phyloP scores from a whole-genome alignment of 108 stramenopile genomes.

The Cyclotella sp. region DNA sequence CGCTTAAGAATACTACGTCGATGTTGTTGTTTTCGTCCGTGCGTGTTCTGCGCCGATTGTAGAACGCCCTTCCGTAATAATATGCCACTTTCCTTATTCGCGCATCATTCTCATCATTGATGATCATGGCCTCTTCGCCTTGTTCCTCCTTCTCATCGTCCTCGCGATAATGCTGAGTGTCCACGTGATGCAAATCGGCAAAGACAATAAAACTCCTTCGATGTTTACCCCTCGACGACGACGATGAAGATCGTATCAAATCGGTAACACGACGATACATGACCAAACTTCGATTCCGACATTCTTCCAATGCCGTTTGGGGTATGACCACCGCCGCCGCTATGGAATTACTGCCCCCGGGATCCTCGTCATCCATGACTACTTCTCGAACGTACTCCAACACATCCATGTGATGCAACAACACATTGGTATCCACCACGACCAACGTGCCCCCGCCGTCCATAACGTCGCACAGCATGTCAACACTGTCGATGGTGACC shows the following conservation, averaged over 20 bases:
- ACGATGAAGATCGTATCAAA: conserved; percentile 55
- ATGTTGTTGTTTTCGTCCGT: conserved; percentile 25
- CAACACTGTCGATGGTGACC: conserved; percentile 54
- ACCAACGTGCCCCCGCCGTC: conserved; percentile 45
- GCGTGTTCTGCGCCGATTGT: conserved; percentile 12
- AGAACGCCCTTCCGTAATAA: conserved; percentile 63
- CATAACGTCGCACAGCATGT: conserved; percentile 45
- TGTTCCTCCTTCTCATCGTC: conserved; percentile 34
- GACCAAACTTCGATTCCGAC: conserved; percentile 69
- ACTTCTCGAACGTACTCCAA: conserved; percentile 65
- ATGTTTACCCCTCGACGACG: conserved; percentile 25
- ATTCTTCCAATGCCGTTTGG: conserved; percentile 82
- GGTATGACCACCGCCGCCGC: conserved; percentile 83
- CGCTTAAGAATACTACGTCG: conserved; percentile 79
- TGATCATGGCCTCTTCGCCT: conserved; percentile 14
- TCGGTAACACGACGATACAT: conserved; percentile 82
- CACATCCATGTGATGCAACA: conserved; percentile 88
- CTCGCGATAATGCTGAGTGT: conserved; percentile 52
- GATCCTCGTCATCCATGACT: conserved; percentile 1
- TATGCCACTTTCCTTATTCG: conserved; percentile 76
- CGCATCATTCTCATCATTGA: conserved; percentile 86
- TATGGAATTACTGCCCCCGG: conserved; percentile 47
- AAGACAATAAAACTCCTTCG: conserved; percentile 77
- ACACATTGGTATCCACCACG: conserved; percentile 84
- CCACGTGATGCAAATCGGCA: conserved; percentile 82